Conservation (phyloP, 768 basidiomycete genomes). For the Tephrocybe sp. region DNA sequence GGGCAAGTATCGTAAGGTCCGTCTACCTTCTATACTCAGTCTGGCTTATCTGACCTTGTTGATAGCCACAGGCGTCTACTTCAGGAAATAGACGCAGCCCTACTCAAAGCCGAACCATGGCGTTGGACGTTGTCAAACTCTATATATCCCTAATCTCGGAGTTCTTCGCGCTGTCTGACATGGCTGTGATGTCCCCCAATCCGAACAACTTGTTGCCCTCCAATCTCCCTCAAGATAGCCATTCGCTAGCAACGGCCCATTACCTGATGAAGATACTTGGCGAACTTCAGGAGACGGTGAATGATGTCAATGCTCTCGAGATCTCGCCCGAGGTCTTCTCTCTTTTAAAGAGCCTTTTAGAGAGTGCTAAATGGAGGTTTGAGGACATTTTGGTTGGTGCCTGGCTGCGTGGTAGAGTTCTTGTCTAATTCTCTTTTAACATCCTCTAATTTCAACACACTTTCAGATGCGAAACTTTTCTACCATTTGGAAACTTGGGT, state of each 20-base stretch:
- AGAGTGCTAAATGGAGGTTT: slow-evolving; percentile 86
- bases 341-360: slow-evolving; percentile 71
- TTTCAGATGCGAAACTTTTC: slow-evolving; percentile 77
- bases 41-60: neutral
- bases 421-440: slow-evolving; percentile 1
- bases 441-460: neutral
- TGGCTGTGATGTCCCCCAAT: slow-evolving; percentile 60
- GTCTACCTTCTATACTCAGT: neutral
- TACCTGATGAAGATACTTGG: slow-evolving; percentile 78
- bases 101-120: slow-evolving; percentile 79
- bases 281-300: slow-evolving; percentile 85
- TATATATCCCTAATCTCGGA: slow-evolving; percentile 78
- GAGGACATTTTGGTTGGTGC: slow-evolving; percentile 72
- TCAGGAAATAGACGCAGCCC: slow-evolving; percentile 72
- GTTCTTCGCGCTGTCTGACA: slow-evolving; percentile 81
- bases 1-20: slow-evolving; percentile 89
- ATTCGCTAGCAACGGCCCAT: slow-evolving; percentile 79
- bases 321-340: slow-evolving; percentile 74
- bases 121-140: slow-evolving; percentile 75
- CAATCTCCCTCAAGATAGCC: slow-evolving; percentile 71
- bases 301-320: slow-evolving; percentile 78
- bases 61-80: slow-evolving; percentile 29
- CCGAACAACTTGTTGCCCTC: slow-evolving; percentile 42
- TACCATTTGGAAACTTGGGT: slow-evolving; percentile 89
- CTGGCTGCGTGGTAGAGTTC: slow-evolving; percentile 77